Percentiles rank a stretch among this genome's conserved stretches.
phyloP scores from a whole-genome alignment of 73 alveolate species.

The Breviolum minutum region DNA sequence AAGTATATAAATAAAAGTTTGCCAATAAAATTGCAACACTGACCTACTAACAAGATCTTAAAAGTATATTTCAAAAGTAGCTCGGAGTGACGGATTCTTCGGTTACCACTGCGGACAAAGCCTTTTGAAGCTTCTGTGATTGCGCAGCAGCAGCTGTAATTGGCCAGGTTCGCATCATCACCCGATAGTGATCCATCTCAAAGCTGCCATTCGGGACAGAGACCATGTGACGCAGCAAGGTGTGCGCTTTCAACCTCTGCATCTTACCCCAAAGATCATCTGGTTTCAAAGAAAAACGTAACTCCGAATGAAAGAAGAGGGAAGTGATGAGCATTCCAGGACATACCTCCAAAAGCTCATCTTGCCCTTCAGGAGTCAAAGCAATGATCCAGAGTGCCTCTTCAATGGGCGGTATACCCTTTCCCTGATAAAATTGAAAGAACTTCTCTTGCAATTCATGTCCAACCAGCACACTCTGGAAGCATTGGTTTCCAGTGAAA shows the following conservation, averaged over 20 bases:
- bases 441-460: constrained; percentile 85
- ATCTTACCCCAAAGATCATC: constrained; percentile 36
- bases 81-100: not conserved
- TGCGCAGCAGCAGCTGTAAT: constrained; percentile 9
- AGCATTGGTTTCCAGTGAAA: constrained; percentile 51
- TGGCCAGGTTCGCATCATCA: constrained; percentile 85
- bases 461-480: constrained; percentile 36
- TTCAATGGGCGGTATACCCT: constrained; percentile 49
- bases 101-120: not conserved
- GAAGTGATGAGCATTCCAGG: constrained; percentile 87
- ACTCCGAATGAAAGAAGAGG: constrained; percentile 49
- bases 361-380: constrained; percentile 21
- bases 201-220: constrained; percentile 34
- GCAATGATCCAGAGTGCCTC: constrained; percentile 48
- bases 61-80: no score
- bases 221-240: constrained; percentile 31
- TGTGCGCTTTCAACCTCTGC: constrained; percentile 24
- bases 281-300: constrained; percentile 31
- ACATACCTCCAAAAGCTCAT: constrained; percentile 48
- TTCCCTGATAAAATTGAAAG: constrained; percentile 19
- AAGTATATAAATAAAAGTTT: no score
- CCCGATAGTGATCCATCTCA: constrained; percentile 70
- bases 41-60: no score
- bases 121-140: constrained; percentile 20
- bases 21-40: no score